Evolutionary conservation across 2,329 filamentous ascomycete species (phyloP), one percentile per base, ranked within the genome.

Genomic region (Diaporthe vexans): DNA sequence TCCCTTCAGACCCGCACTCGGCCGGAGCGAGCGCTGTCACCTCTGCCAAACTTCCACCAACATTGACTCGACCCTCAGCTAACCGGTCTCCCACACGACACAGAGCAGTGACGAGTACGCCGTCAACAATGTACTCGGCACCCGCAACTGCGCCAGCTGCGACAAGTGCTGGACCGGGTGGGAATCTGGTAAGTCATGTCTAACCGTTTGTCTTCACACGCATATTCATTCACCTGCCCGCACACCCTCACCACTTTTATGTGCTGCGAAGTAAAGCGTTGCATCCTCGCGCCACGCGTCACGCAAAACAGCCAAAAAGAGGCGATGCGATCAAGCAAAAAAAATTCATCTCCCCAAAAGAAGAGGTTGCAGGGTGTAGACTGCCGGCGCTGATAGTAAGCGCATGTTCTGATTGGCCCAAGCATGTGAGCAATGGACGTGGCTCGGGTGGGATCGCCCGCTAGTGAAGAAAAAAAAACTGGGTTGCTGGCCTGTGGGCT

Each of bases 111-210:
- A 76, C 61, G 13, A 80, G 78, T 70, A 76, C 79, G 40, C 79
- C 79, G 17, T 56, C 74, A 29, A 40, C 46, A 6, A 75, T 74
- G 72, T 74, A 75, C 46, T 75, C 74, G 13, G 70, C 40, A 33
- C 76, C 80, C 15, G 76, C 79, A 35, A 80, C 81, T 24, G 85
- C 85, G 40, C 85, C 82, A 40, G 84, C 85, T 35, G 84, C 83
- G 43, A 85, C 84, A 15, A 84, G 83, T 69, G 81, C 81, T 72
- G 82, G 80, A 35, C 77, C 78, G 13, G 77, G 77, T 48, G 83
- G 83, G 33, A 85, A 82, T 72, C 78, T 86, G 81, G 85, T 86
- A 79, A 81, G 85, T 77, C 51, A 58, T 56, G 52, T 51, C 74
- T 68, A 37, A 37, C 6, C 40, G 43, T 61, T 59, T 69, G 3